Evolutionary conservation across 495 filamentous ascomycete genomes (phyloP).

Genomic region (Talaromyces thailandensis): DNA sequence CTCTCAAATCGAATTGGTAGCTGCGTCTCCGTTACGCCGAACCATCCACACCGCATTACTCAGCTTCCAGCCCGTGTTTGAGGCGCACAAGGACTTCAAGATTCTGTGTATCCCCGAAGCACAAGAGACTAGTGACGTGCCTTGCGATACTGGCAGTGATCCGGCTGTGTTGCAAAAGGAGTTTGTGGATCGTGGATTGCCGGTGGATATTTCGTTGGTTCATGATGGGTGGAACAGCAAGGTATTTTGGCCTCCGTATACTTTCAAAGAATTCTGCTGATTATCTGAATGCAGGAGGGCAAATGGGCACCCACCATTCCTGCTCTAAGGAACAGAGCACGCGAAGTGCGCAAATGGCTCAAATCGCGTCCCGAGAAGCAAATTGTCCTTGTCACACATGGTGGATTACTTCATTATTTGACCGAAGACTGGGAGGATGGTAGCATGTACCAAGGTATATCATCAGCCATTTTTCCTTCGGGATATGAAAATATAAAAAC

Average conservation of each 20-base stretch:
- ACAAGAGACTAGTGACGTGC: slow-evolving; percentile 68
- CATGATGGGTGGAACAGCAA: slow-evolving; percentile 65
- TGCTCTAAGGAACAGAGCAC: slow-evolving; percentile 55
- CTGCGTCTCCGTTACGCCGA: slow-evolving; percentile 75
- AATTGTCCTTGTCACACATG: slow-evolving; percentile 70
- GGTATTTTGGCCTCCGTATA: slow-evolving; percentile 13
- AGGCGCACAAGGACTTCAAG: slow-evolving; percentile 34
- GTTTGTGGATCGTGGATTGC: slow-evolving; percentile 41
- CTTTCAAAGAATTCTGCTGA: background rate
- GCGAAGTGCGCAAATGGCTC: slow-evolving; percentile 58
- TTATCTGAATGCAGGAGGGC: slow-evolving; percentile 16
- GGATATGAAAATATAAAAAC: background rate
- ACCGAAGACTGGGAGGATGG: slow-evolving; percentile 74
- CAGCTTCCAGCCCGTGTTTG: slow-evolving; percentile 51
- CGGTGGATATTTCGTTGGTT: slow-evolving; percentile 56
- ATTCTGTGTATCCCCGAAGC: slow-evolving; percentile 68
- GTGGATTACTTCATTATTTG: slow-evolving; percentile 65
- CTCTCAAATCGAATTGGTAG: slow-evolving; percentile 56
- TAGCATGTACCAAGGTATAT: slow-evolving; percentile 43
- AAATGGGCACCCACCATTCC: slow-evolving; percentile 49
- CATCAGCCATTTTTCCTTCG: background rate
- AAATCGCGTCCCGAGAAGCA: slow-evolving; percentile 44
- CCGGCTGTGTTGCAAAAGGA: slow-evolving; percentile 49
- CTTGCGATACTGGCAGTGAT: slow-evolving; percentile 71
- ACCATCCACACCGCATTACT: slow-evolving; percentile 75